Evolutionary conservation across 441 rosid genomes (phyloP), one percentile per base, ranked within the genome.

Genomic region (Syzygium malaccense): DNA sequence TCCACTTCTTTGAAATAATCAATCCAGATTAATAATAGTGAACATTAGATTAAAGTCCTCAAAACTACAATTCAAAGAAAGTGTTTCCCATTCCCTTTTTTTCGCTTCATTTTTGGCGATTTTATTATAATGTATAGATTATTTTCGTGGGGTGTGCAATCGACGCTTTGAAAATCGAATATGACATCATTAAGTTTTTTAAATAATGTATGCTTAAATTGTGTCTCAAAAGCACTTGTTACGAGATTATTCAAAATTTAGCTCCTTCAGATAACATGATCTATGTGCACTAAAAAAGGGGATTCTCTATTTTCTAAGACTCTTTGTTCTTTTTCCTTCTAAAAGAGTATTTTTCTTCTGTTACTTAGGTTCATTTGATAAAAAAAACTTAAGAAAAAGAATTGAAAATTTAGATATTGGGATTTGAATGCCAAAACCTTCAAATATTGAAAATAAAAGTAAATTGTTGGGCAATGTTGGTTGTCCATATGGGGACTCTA

Each of bases 131-230:
- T 20, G 2, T 32, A 66, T 32, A 9, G 25, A 32, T 66, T 66
- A 1, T 32, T 32, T 8, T 66, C 37, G 3, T 4, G 25, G 5
- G 0, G 4, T 32, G 18, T 0, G 0, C 25, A 32, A 32, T 17
- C 41, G 3, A 17, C 3, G 2, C 7, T 68, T 33, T 33, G 2
- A 66, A 66, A 66, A 17, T 66, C 1, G 19, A 66, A 66, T 17
- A 32, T 32, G 11, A 5, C 1, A 23, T 17, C 25, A 1, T 66
- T 32, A 66, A 32, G 30, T 14, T 30, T 64, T 64, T n/a, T 7
- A 64, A n/a, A 64, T 15, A 64, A 64, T 64, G 8, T 30, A 30
- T n/a, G 18, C 20, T 64, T 64, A 64, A 30, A 64, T 66, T 32
- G 37, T 66, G 20, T 66, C 13, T 32, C 3, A 20, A 66, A 66